Evolutionary conservation across 2,329 filamentous ascomycete genomes (phyloP).

Genomic region (Byssoonygena ceratinophila): DNA sequence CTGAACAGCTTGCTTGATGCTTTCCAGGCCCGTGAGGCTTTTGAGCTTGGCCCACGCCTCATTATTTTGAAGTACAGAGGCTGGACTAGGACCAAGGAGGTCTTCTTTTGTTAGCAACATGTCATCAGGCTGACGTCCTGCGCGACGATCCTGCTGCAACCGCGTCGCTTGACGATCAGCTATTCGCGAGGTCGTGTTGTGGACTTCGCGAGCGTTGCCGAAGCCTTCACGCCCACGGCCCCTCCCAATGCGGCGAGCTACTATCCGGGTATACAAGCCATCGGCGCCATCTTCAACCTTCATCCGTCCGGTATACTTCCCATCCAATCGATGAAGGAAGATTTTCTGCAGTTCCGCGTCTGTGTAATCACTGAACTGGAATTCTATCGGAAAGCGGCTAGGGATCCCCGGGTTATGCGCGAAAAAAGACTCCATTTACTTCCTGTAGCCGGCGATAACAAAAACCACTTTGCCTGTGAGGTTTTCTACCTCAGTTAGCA

Average conservation of each 20-base stretch:
- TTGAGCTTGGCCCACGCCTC: slow-evolving; percentile 50
- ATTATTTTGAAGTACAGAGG: slow-evolving; percentile 42
- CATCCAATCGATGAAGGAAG: slow-evolving; percentile 44
- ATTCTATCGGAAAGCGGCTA: slow-evolving; percentile 55
- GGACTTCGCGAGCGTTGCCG: slow-evolving; percentile 59
- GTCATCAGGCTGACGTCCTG: slow-evolving; percentile 42
- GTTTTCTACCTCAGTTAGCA: slow-evolving; percentile 65
- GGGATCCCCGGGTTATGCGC: slow-evolving; percentile 60
- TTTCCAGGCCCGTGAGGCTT: slow-evolving; percentile 46
- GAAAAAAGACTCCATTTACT: slow-evolving; percentile 68
- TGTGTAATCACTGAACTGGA: slow-evolving; percentile 60
- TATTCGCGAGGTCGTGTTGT: slow-evolving; percentile 51
- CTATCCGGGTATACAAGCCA: slow-evolving; percentile 56
- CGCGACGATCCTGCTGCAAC: slow-evolving; percentile 40
- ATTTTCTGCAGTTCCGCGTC: slow-evolving; percentile 56
- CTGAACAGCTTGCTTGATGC: slow-evolving; percentile 53
- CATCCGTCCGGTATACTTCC: slow-evolving; percentile 48
- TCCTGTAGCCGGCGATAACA: slow-evolving; percentile 61
- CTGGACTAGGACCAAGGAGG: slow-evolving; percentile 59
- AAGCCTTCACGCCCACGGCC: slow-evolving; percentile 57
- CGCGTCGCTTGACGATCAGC: slow-evolving; percentile 49
- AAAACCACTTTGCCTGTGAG: slow-evolving; percentile 59
- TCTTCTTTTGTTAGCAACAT: slow-evolving; percentile 55
- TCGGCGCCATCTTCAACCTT: slow-evolving; percentile 46
- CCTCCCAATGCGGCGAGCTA: slow-evolving; percentile 50